Percentiles rank a stretch among this genome's conserved stretches.
These are phyloP conservation scores for Mycena chlorophos DNA, from an alignment of 768 basidiomycete species.

Conservation along the genomic window DNA sequence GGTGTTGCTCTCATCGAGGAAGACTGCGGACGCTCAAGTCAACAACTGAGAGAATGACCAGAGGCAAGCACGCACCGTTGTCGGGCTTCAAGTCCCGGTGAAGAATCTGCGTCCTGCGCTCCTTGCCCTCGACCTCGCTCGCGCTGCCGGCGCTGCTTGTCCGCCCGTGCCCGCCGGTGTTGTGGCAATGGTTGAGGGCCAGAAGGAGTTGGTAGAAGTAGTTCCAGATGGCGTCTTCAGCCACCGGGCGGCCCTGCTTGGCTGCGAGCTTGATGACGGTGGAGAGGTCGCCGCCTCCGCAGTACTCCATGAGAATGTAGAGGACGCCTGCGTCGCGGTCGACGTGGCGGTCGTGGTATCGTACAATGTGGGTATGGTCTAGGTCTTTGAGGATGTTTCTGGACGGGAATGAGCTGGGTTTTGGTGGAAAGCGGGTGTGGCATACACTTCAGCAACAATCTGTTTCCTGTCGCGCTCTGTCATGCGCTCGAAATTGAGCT, in stretches of 20 bases:
- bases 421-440: constrained; percentile 13
- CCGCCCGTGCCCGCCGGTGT: constrained; percentile 62
- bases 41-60: not conserved
- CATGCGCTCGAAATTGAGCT: constrained; percentile 98
- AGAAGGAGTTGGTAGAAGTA: constrained; percentile 92
- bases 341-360: constrained; percentile 89
- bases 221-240: constrained; percentile 94
- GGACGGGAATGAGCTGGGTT: constrained; percentile 8
- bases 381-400: constrained; percentile 97
- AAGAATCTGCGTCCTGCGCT: constrained; percentile 71
- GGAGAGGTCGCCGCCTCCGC: constrained; percentile 94
- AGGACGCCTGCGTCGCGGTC: constrained; percentile 88
- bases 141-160: constrained; percentile 39
- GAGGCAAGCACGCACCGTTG: constrained; percentile 64
- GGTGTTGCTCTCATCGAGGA: constrained; percentile 79
- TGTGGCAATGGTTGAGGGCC: constrained; percentile 91
- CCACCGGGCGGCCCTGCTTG: constrained; percentile 68
- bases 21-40: constrained; percentile 58
- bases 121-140: constrained; percentile 44
- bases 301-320: constrained; percentile 99
- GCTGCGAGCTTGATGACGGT: constrained; percentile 78
- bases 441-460: constrained; percentile 97
- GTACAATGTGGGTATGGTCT: constrained; percentile 94
- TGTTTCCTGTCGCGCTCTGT: constrained; percentile 93
- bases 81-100: constrained; percentile 98